Evolutionary conservation across 1,284 basidiomycete genomes (phyloP), one percentile per base, ranked within the genome.

Genomic region (Bjerkandera adusta): DNA sequence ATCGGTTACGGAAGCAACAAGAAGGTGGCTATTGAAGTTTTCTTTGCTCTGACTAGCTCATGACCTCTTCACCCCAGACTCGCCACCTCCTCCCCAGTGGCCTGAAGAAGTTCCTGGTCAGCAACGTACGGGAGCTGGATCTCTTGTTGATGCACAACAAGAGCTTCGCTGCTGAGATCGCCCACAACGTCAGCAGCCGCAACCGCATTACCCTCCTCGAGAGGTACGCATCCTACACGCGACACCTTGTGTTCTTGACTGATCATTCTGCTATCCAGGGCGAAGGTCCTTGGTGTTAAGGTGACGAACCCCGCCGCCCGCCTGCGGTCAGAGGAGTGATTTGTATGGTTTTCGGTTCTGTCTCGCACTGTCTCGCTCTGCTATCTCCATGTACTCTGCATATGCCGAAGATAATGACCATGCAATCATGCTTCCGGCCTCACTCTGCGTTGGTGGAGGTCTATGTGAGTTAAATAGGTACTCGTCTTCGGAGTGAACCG

Each of bases 111-210:
- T 85, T 97, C 75, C 72, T 96, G 55, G 90, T 97, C 63, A 87
- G 81, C 79, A 97, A 97, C 73, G 79, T 89, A 49, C 80, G 85
- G 67, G 94, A 97, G 69, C 72, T 97, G 57, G 92, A 97, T 63
- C 81, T 97, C 59, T 84, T 97, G 53, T 75, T 97, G 49, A 95
- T 97, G 94, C 95, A 99, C 85, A 97, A 95, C 84, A 91, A 91
- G 78, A 89, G 79, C 64, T 99, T 90, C 69, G 89, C 95, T 51
- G 97, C 95, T 53, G 92, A 95, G 72, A 92, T 99, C 63, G 97
- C 97, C 49, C 95, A 98, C 81, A 91, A 87, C 67, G 95, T 99
- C 61, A 92, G 88, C 75, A 91, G 89, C 77, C 89, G 93, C 70
- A 98, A 99, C 83, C 92, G 97, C 64, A 86, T 89, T 54, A 76